Percentiles rank a stretch among this genome's conserved stretches.
phyloP scores from a whole-genome alignment of 805 yeast genomes.

The Candida insectorum region DNA sequence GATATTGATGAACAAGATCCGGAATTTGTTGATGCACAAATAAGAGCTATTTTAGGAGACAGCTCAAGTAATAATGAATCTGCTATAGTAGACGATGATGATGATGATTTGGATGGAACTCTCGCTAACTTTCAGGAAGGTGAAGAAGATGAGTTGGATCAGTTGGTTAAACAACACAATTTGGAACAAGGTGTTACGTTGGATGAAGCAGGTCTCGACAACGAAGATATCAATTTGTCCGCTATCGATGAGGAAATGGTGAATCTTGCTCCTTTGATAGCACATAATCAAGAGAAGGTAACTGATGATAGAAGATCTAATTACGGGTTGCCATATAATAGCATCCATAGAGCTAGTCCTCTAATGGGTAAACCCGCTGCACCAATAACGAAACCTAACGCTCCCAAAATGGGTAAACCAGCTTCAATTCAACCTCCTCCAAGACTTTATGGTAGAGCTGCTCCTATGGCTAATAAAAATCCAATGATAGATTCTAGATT shows the following conservation, averaged over 20 bases:
- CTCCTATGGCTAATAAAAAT: slow-evolving; percentile 14
- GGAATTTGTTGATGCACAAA: slow-evolving; percentile 28
- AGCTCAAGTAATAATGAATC: slow-evolving; percentile 19
- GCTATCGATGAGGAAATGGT: slow-evolving; percentile 40
- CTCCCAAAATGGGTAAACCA: slow-evolving; percentile 43
- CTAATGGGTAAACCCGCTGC: slow-evolving; percentile 30
- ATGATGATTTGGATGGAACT: slow-evolving; percentile 1
- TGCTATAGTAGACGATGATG: slow-evolving; percentile 18
- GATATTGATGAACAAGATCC: slow-evolving; percentile 26
- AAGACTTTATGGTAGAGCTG: slow-evolving; percentile 28
- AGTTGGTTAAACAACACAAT: slow-evolving; percentile 33
- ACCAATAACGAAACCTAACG: slow-evolving; percentile 38
- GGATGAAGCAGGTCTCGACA: slow-evolving; percentile 17
- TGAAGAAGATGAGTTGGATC: slow-evolving; percentile 38
- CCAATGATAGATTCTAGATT: slow-evolving; percentile 20
- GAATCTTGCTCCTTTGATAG: slow-evolving; percentile 36
- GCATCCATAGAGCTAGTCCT: slow-evolving; percentile 16
- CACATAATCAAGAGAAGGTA: slow-evolving; percentile 27
- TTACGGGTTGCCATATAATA: neutral
- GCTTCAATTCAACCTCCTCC: slow-evolving; percentile 45
- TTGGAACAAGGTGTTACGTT: slow-evolving; percentile 28
- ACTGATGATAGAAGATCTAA: slow-evolving; percentile 7
- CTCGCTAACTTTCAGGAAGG: slow-evolving; percentile 12
- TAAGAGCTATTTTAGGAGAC: slow-evolving; percentile 27
- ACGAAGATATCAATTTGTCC: slow-evolving; percentile 25